Base-by-base conservation (phyloP, 192 early-diverging fungal species). In the Mortierella claussenii region DNA sequence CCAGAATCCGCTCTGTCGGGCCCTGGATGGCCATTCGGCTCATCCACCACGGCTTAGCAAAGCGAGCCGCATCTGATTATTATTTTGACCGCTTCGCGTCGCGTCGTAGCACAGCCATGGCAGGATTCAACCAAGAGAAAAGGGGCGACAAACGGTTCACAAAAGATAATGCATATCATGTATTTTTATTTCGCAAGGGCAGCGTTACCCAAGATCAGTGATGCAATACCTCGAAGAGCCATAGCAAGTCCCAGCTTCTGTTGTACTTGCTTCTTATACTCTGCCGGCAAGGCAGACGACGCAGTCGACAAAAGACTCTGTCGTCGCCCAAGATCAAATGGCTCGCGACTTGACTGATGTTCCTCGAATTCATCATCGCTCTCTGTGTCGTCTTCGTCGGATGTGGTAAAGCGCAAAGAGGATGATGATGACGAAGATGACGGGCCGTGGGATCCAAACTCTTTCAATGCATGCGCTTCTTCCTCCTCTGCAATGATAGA, bases 401-500 rank as follows among this genome's bases (percentile, higher is more conserved):
- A 62, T n/a, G 55, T 57, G 28, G 56, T 54, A 23, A 52, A 57
- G 52, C 47, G n/a, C n/a, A n/a, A n/a, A n/a, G n/a, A n/a, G n/a
- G n/a, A 69, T 24, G 60, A 69, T 1, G 55, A 59, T 33, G 66
- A 59, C 18, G 23, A 63, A 31, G 8, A 2, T 2, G 20, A n/a
- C 12, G 50, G 31, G 18, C 28, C 50, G 17, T 28, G 6, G 27
- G 15, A 27, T 50, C 26, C 53, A 17, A 27, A 13, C 2, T 46
- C 23, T 12, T 32, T n/a, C 1, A 34, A 15, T n/a, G 18, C 30
- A 3, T 26, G 7, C 7, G 47, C 68, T 23, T 69, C 68, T 7
- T 60, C 52, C 42, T 60, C 70, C 32, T 74, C 70, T 23, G 31
- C 42, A 47, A 74, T 74, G 7, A 65, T 53, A 0, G 70, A 74